Evolutionary conservation across 768 basidiomycete genomes (phyloP), one percentile per base, ranked within the genome.

Genomic region (Lactarius sp.): DNA sequence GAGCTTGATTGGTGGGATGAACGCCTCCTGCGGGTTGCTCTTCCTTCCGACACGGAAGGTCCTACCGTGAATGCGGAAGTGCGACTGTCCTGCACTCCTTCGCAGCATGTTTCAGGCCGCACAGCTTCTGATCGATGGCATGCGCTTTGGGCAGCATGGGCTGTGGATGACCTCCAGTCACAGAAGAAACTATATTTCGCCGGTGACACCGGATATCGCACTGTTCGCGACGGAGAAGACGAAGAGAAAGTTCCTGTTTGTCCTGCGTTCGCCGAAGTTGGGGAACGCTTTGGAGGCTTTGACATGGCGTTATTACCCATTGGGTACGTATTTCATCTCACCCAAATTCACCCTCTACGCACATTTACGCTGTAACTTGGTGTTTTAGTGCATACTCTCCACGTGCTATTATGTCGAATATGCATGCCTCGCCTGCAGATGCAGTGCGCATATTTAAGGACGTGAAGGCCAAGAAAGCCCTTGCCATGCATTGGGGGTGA

Each of bases 401-500:
- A 1, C 75, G 83, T 16, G 68, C 73, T 34, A 76, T 78, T 67
- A 81, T 85, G 80, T 83, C 80, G 10, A 74, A 80, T 20, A 74
- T 88, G 10, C 87, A 89, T 71, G 83, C 81, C 60, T 80, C 81
- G 0, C 89, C 89, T 1, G 79, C 83, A 52, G 88, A 90, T 70
- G 81, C 85, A 41, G 87, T 90, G 4, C 74, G 79, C 20, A 75
- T 90, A 1, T 89, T 87, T 78, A 75, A 80, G 66, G 87, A 90
- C 70, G 75, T 86, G 49, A 75, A 75, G 52, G 83, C 86, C 41
- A 79, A 80, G 73, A 79, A 77, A 60, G 87, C 84, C 0, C 69
- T 89, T 7, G 87, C 81, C 0, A 88, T 88, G 80, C 87, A 87
- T 71, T 88, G 85, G 85, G 85, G 83, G 82, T 84, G 67, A 44